These are phyloP conservation scores for Aspergillus fumigatiaffinis DNA, from an alignment of 2,329 filamentous ascomycete species.

Conservation along the genomic window DNA sequence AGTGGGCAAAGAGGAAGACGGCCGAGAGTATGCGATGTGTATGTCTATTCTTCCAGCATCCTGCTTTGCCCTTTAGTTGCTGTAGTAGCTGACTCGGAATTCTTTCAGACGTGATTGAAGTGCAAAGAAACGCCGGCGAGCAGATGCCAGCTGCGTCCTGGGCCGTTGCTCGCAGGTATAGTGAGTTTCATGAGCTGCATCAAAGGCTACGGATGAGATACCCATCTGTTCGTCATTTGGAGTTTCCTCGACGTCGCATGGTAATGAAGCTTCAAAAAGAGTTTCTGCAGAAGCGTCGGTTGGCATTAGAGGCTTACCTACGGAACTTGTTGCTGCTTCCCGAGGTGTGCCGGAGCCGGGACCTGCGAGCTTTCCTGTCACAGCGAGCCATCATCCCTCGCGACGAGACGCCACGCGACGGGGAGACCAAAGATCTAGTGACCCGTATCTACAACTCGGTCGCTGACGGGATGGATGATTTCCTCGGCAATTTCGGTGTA, in stretches of 20 bases:
- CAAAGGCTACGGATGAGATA: slow-evolving; percentile 82
- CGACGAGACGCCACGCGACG: slow-evolving; percentile 57
- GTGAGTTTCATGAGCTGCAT: slow-evolving; percentile 93
- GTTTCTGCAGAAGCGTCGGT: slow-evolving; percentile 82
- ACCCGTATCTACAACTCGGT: slow-evolving; percentile 94
- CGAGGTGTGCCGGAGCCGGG: slow-evolving; percentile 89
- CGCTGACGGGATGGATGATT: slow-evolving; percentile 96
- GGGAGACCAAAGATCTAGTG: slow-evolving; percentile 76
- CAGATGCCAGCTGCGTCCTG: slow-evolving; percentile 96
- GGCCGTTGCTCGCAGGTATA: slow-evolving; percentile 89
- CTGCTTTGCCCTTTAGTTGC: not conserved
- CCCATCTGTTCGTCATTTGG: slow-evolving; percentile 79
- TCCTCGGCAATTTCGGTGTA: slow-evolving; percentile 91
- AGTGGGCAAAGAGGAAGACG: slow-evolving; percentile 86
- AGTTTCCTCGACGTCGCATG: slow-evolving; percentile 87
- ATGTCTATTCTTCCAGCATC: slow-evolving; percentile 25
- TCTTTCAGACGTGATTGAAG: slow-evolving; percentile 71
- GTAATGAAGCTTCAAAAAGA: slow-evolving; percentile 97
- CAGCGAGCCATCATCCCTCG: slow-evolving; percentile 73
- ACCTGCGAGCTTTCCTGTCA: slow-evolving; percentile 87
- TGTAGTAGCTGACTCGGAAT: slow-evolving; percentile 12
- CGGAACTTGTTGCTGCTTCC: slow-evolving; percentile 77
- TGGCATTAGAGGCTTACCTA: slow-evolving; percentile 81
- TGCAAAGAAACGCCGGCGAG: slow-evolving; percentile 83
- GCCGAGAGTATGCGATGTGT: slow-evolving; percentile 87